Percentiles rank a stretch among this genome's conserved stretches.
Evolutionary conservation across 768 basidiomycete genomes (phyloP).

Genomic region (Lactifluus volemus): DNA sequence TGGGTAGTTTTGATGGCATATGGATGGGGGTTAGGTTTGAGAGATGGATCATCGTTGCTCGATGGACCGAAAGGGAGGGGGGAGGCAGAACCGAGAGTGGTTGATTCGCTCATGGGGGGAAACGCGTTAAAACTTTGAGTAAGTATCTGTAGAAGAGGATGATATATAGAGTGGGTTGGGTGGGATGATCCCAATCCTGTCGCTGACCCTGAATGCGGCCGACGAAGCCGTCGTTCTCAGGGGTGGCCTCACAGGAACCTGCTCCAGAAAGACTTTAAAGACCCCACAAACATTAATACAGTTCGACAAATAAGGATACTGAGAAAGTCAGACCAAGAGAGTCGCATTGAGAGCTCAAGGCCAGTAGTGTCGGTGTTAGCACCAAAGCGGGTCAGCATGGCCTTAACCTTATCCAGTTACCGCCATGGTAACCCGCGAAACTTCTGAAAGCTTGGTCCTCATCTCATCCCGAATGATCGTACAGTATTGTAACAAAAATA

Average conservation of each 20-base stretch:
- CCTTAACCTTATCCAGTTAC: too few relatives aligned
- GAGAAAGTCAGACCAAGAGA: too few relatives aligned
- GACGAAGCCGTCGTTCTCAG: not conserved
- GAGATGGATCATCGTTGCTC: constrained; percentile 20
- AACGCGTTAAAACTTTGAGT: not conserved
- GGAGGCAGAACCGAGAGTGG: not conserved
- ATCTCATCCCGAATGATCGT: too few relatives aligned
- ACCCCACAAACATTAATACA: not conserved
- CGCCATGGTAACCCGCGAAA: too few relatives aligned
- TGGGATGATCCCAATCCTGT: not conserved
- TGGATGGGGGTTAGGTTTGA: constrained; percentile 62
- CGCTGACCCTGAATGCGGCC: not conserved
- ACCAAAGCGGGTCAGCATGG: too few relatives aligned
- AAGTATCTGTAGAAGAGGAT: not conserved
- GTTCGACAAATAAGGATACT: too few relatives aligned
- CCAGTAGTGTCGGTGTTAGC: too few relatives aligned
- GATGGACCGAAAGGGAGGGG: constrained; percentile 4
- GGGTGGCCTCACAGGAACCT: not conserved
- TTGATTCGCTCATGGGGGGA: not conserved
- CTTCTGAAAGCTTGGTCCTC: too few relatives aligned
- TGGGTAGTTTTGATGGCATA: constrained; percentile 78
- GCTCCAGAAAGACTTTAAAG: not conserved
- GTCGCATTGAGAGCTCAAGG: too few relatives aligned
- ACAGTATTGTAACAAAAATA: too few relatives aligned
- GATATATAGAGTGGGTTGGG: too few relatives aligned